Base-by-base conservation (phyloP, 169 alveolate species). In the Plasmodium ovale region DNA sequence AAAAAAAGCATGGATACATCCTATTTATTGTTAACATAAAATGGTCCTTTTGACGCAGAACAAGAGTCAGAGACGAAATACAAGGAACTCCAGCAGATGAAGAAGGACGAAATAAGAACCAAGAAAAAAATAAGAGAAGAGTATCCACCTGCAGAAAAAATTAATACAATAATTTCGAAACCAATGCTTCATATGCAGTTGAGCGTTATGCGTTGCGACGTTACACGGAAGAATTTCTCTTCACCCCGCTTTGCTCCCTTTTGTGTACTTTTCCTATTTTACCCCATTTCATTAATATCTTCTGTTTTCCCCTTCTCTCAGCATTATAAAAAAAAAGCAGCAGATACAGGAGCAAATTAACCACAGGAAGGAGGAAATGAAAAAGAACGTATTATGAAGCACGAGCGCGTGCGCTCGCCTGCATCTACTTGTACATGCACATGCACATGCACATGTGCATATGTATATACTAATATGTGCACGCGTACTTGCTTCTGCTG, bases 281-380 rank as follows among this genome's bases (percentile, higher is more conserved):
- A n/a, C n/a, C n/a, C n/a, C n/a, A n/a, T n/a, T n/a, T n/a, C n/a
- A n/a, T n/a, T n/a, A n/a, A n/a, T n/a, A n/a, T 54, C 54, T 42
- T 10, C 10, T 60, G 31, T 4, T n/a, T 0, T 42, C 9, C 19
- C 1, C 1, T 29, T 4, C 14, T 31, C 33, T 33, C 27, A 72
- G 87, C 12, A 74, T 74, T 67, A 74, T 60, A 31, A 74, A 74
- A 53, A 77, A 77, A 31, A 77, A 77, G 37, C 59, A 77, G 25
- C 39, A 60, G 54, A 60, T 77, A 77, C 88, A 77, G 54, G 74
- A 77, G 25, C 77, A 77, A 19, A 37, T 77, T 23, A 77, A 37
- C 88, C 37, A 23, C 19, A 77, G 62, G 16, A 77, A 77, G 77
- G 88, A 77, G 64, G 88, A 62, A 44, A 77, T 77, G 42, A 77